Percentiles rank a stretch among this genome's conserved stretches.
phyloP scores from a whole-genome alignment of 805 yeast genomes.

The Alloascoidea hylecoeti region DNA sequence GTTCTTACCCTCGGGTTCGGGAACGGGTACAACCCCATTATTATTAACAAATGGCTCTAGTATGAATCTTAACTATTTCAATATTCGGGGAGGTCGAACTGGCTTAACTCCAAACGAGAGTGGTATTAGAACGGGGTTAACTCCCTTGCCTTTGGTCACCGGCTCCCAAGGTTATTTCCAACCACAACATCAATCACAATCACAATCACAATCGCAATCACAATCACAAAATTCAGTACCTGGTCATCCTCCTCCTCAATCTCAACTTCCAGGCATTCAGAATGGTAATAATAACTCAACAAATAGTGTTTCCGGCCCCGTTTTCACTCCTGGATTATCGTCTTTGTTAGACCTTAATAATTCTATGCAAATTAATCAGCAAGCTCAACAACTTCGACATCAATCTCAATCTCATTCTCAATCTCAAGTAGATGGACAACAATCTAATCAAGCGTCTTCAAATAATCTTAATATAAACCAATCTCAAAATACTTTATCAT shows the following conservation, averaged over 20 bases:
- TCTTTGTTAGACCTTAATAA: too few species aligned
- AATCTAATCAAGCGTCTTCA: too few species aligned
- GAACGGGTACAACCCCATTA: neutral
- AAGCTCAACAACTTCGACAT: too few species aligned
- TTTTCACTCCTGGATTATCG: too few species aligned
- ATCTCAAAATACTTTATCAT: too few species aligned
- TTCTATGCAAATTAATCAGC: too few species aligned
- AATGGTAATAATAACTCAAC: slow-evolving; percentile 1
- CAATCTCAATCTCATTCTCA: too few species aligned
- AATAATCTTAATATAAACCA: too few species aligned
- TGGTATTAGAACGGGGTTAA: slow-evolving; percentile 52
- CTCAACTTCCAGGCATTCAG: slow-evolving; percentile 3
- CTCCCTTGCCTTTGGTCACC: slow-evolving; percentile 25
- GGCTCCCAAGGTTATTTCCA: neutral
- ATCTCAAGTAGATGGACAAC: too few species aligned
- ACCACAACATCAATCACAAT: neutral
- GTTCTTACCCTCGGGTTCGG: neutral
- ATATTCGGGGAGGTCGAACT: slow-evolving; percentile 23
- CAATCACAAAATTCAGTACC: too few species aligned
- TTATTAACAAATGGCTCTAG: neutral
- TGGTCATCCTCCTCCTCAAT: neutral
- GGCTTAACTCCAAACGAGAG: slow-evolving; percentile 74
- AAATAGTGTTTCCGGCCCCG: too few species aligned
- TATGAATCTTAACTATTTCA: slow-evolving; percentile 5
- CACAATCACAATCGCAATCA: neutral